Conservation (phyloP, 768 basidiomycete genomes). For the Psilocybe cyanescens region DNA sequence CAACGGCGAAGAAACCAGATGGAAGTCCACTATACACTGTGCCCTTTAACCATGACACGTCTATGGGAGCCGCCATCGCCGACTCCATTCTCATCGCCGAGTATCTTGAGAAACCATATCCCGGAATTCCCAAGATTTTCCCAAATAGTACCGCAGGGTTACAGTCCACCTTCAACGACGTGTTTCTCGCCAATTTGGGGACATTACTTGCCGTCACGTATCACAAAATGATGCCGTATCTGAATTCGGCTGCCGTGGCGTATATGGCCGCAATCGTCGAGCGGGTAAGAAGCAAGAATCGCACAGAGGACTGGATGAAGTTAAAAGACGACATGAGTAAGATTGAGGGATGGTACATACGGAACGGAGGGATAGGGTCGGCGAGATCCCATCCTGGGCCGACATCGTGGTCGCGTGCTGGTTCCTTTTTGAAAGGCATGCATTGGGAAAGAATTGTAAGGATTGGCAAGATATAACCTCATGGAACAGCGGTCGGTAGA, state of each 20-base stretch:
- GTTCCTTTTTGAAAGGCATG: conserved; percentile 21
- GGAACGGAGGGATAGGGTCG: neutral
- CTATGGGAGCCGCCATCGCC: conserved; percentile 37
- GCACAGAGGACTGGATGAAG: neutral
- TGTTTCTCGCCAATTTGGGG: neutral
- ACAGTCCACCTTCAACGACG: conserved; percentile 15
- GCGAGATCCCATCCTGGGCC: conserved; percentile 30
- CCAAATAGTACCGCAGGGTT: conserved; percentile 25
- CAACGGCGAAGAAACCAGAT: conserved; percentile 30
- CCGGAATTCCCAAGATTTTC: conserved; percentile 41
- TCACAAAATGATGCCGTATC: neutral
- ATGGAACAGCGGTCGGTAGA: conserved; percentile 28
- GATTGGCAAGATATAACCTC: conserved; percentile 35
- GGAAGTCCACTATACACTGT: conserved; percentile 43
- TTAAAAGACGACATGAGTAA: neutral
- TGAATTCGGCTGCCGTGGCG: neutral
- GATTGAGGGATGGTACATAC: neutral
- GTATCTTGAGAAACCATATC: conserved; percentile 56
- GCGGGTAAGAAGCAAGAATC: neutral
- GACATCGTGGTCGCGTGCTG: conserved; percentile 30
- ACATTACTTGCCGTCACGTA: neutral
- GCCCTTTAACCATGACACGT: conserved; percentile 52
- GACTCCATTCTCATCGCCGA: conserved; percentile 50
- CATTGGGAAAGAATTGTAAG: conserved; percentile 34
- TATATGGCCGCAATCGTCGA: neutral